Conservation (phyloP, 352 stramenopile species). For the Phytopythium delawarense region DNA sequence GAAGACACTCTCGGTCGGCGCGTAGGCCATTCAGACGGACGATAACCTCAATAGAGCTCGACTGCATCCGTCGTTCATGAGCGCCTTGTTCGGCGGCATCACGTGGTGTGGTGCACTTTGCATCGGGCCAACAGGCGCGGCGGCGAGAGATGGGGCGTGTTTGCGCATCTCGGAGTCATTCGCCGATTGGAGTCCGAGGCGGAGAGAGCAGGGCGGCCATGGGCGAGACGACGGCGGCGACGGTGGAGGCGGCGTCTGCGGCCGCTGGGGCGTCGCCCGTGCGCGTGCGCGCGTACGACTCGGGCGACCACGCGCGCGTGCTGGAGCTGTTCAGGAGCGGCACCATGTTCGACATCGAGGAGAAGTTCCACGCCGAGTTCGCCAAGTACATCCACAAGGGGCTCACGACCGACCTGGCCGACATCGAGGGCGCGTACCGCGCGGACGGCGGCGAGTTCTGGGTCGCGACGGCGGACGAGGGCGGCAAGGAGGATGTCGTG, state of each 20-base stretch:
- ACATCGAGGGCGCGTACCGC: constrained; percentile 18
- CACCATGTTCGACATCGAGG: constrained; percentile 7
- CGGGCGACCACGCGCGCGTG: constrained; percentile 3
- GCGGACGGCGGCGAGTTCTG: constrained; percentile 21
- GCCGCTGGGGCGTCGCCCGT: background rate
- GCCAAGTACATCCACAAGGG: constrained; percentile 17
- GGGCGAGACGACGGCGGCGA: background rate
- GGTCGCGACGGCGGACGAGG: constrained; percentile 8
- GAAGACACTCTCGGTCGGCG: constrained; percentile 7
- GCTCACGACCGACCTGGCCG: constrained; percentile 15
- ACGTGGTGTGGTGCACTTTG: background rate
- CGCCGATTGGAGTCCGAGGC: no score
- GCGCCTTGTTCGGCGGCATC: background rate
- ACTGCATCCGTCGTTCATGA: background rate
- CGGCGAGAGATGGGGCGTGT: background rate
- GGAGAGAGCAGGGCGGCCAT: no score
- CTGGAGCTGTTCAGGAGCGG: constrained; percentile 5
- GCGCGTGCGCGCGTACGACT: constrained; percentile 1
- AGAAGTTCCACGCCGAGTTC: constrained; percentile 4
- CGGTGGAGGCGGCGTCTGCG: background rate
- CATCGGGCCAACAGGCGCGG: background rate
- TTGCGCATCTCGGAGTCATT: background rate
- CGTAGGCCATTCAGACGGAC: background rate
- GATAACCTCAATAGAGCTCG: no score
- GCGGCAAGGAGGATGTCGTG: constrained; percentile 9